Base-by-base conservation (phyloP, 1,284 basidiomycete genomes). In the Irpex rosettiformis region DNA sequence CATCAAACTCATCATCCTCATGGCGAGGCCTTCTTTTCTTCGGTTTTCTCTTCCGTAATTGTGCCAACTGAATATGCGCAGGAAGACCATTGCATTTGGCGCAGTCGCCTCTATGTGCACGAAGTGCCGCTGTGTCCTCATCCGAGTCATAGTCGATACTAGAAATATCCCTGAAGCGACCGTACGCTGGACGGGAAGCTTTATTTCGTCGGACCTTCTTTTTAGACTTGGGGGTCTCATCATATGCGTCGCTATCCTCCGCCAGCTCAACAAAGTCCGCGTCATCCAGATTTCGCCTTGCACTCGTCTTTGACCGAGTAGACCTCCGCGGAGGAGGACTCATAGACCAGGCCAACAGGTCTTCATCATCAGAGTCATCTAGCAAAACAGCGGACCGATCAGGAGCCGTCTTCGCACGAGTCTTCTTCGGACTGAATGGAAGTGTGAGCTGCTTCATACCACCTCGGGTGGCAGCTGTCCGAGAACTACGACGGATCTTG, bases 51-150 rank as follows among this genome's bases (percentile, higher is more conserved):
- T 66, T 65, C 27, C 68, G 65, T 55, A 73, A 68, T n/a, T 65
- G 67, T 30, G 62, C 66, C 33, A 89, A 66, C 25, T 81, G 73
- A 29, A 76, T 61, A 65, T 91, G 84, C 11, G 87, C 79, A 3
- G 89, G 88, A 33, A 61, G 65, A 29, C 75, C 70, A 56, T 83
- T 80, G 63, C 90, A 93, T 66, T 85, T 91, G 69, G 91, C 89
- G 67, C 90, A 93, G 1, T 79, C 70, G 37, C 72, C 64, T 54
- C 89, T 79, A 71, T 93, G 90, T 7, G 73, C 73, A 22, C 82
- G 73, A 54, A 91, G 73, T n/a, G 77, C 65, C 8, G 73, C 78
- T 1, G 76, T 77, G 22, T 83, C 81, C 45, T 85, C 81, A 57
- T 88, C 84, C 4, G 75, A 75, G 65, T 88, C 85, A 54, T 79